Evolutionary conservation across 345 rosid species (phyloP).

Genomic region (Gossypium thurberi): DNA sequence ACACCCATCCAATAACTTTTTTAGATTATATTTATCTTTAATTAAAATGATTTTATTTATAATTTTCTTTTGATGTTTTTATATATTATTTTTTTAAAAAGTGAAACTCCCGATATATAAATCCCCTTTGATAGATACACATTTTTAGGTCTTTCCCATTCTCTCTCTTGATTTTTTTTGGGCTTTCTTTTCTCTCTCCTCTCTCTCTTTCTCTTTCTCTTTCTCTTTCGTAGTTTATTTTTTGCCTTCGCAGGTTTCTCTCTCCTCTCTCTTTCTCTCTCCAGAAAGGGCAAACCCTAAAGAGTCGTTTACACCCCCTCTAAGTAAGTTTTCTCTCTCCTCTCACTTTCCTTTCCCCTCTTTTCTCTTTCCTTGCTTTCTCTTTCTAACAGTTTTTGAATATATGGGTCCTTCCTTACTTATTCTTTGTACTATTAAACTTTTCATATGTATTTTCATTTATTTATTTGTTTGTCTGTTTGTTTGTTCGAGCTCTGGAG

Average conservation of each 20-base stretch:
- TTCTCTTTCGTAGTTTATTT: conserved; percentile 25
- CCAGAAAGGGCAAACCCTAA: conserved; percentile 38
- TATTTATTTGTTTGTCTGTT: not conserved
- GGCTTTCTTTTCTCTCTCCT: conserved; percentile 26
- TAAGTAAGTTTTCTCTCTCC: conserved; percentile 92
- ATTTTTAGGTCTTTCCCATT: conserved; percentile 35
- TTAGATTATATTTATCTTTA: not conserved
- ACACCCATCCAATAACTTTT: too few relatives aligned
- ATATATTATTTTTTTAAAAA: too few relatives aligned
- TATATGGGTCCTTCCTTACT: conserved; percentile 37
- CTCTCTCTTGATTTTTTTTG: conserved; percentile 14
- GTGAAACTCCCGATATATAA: not conserved
- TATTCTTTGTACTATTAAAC: conserved; percentile 30
- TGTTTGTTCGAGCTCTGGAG: conserved; percentile 6
- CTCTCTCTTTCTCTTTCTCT: conserved; percentile 37
- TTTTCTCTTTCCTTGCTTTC: conserved; percentile 27
- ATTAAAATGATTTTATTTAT: not conserved
- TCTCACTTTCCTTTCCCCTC: conserved; percentile 38
- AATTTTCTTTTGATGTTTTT: too few relatives aligned
- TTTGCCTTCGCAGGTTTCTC: conserved; percentile 25
- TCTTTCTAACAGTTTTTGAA: conserved; percentile 46
- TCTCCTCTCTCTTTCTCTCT: conserved; percentile 52
- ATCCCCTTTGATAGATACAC: conserved; percentile 17
- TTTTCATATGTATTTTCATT: conserved; percentile 7
- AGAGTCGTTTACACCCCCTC: conserved; percentile 62